These are phyloP conservation scores for Corymbia maculata DNA, from an alignment of 345 rosid genomes.

Conservation along the genomic window DNA sequence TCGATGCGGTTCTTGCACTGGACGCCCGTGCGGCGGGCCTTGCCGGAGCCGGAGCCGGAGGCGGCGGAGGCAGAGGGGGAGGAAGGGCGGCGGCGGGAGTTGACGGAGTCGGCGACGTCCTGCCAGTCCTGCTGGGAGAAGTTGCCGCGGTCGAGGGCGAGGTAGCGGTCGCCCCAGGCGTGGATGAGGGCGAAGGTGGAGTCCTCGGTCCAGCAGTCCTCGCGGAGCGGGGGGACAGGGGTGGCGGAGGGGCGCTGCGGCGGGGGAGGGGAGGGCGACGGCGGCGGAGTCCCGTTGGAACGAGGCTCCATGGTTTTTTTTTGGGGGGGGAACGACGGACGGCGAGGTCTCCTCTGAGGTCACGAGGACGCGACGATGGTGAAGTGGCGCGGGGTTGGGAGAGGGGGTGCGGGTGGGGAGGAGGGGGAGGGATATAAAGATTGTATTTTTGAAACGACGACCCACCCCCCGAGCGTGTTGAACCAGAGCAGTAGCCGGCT, in stretches of 20 bases:
- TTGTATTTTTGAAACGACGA: not conserved
- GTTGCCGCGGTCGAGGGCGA: constrained; percentile 66
- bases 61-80: not conserved
- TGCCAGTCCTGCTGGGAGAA: constrained; percentile 66
- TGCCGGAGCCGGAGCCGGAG: not conserved
- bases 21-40: constrained; percentile 32
- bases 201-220: constrained; percentile 91
- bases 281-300: not conserved
- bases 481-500: not conserved
- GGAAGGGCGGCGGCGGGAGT: constrained; percentile 10
- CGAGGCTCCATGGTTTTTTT: not conserved
- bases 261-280: not conserved
- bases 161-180: constrained; percentile 81
- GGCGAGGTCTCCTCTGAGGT: not conserved
- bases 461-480: not conserved
- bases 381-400: not conserved
- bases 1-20: constrained; percentile 57
- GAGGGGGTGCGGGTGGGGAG: not conserved
- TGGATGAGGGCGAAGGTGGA: constrained; percentile 68
- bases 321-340: not conserved
- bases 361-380: not conserved
- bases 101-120: constrained; percentile 44
- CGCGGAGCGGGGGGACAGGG: constrained; percentile 35
- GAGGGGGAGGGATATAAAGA: not conserved
- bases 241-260: not conserved